Conservation (phyloP, 768 basidiomycete genomes). For the Pulveroboletus sp. region DNA sequence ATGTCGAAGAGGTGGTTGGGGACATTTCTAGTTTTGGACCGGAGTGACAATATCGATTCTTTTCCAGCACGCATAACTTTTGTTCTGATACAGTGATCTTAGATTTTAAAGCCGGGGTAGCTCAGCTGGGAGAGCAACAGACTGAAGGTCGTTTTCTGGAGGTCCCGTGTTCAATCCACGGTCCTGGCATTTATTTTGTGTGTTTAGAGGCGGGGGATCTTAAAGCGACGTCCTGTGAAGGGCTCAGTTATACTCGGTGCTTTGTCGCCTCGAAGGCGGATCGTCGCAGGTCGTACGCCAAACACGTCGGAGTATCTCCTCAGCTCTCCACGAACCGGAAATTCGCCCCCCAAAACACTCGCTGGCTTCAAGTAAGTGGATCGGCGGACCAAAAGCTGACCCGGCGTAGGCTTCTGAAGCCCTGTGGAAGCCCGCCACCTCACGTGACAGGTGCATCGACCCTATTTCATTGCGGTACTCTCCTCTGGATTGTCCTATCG, state of each 20-base stretch:
- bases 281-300: neutral
- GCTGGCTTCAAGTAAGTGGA: neutral
- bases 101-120: conserved; percentile 45
- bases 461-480: conserved; percentile 10
- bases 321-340: neutral
- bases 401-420: neutral
- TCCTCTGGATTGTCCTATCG: too few relatives aligned
- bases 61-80: neutral
- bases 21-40: conserved; percentile 25
- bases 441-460: conserved; percentile 20
- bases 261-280: neutral
- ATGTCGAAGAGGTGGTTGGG: conserved; percentile 28
- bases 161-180: conserved; percentile 56
- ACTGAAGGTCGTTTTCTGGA: conserved; percentile 53
- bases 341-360: neutral
- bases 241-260: neutral
- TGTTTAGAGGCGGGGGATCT: neutral
- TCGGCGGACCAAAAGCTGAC: neutral
- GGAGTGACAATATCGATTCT: conserved; percentile 5
- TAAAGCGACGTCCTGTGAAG: neutral
- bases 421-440: conserved; percentile 2
- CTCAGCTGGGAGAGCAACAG: conserved; percentile 75
- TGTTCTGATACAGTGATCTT: neutral
- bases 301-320: neutral
- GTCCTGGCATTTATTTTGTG: conserved; percentile 40